These are phyloP conservation scores for Asterionellopsis glacialis DNA, from an alignment of 108 stramenopile species.

Conservation along the genomic window DNA sequence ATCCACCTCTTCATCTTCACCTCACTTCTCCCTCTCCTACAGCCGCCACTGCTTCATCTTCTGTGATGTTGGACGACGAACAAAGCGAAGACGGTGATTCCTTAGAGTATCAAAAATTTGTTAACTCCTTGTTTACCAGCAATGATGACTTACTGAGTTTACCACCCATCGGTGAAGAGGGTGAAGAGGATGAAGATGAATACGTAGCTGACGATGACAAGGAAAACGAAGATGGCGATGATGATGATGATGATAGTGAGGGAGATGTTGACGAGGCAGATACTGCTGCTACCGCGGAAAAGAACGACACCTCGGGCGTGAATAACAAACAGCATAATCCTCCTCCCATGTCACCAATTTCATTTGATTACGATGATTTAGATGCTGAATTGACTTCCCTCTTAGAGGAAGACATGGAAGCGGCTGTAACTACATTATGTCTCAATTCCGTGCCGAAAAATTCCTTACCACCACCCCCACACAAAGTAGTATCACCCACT, in stretches of 20 bases:
- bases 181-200: conserved; percentile 39
- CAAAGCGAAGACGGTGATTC: not conserved
- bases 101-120: not conserved
- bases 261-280: conserved; percentile 4
- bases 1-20: too few relatives aligned
- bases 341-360: conserved; percentile 12
- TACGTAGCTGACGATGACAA: conserved; percentile 29
- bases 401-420: conserved; percentile 82
- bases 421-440: conserved; percentile 62
- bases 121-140: not conserved
- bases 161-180: conserved; percentile 11
- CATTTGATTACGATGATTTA: conserved; percentile 31
- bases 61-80: not conserved
- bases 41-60: too few relatives aligned
- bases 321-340: not conserved
- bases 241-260: conserved; percentile 10
- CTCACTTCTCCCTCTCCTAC: too few relatives aligned
- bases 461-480: not conserved
- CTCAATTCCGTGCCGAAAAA: not conserved
- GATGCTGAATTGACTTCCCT: conserved; percentile 62
- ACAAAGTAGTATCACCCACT: not conserved
- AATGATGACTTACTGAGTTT: conserved; percentile 2
- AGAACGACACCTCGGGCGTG: too few relatives aligned
- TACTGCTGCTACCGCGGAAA: not conserved
- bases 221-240: conserved; percentile 15